These are phyloP conservation scores for Eragrostis nindensis DNA, from an alignment of 176 grass and related monocot species.

Conservation along the genomic window DNA sequence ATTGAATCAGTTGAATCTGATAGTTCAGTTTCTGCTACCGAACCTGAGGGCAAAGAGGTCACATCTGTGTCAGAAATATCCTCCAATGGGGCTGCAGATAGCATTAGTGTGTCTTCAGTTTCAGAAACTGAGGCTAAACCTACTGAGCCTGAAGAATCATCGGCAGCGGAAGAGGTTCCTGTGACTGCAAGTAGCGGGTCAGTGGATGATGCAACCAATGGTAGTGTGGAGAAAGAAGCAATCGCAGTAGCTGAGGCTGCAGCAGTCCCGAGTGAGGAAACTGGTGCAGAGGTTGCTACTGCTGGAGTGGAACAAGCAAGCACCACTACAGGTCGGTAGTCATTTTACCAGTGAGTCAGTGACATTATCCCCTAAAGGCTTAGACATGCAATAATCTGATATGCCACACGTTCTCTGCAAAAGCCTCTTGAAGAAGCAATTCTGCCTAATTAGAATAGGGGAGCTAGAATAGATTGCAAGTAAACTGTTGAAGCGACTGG, in stretches of 20 bases:
- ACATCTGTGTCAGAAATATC: not conserved
- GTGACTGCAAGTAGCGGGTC: slow-evolving; percentile 39
- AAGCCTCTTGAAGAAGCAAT: slow-evolving; percentile 42
- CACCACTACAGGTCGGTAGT: slow-evolving; percentile 64
- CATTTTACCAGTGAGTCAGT: slow-evolving; percentile 35
- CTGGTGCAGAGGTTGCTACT: slow-evolving; percentile 43
- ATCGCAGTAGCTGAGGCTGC: slow-evolving; percentile 26
- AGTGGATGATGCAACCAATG: slow-evolving; percentile 27
- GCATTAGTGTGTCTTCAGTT: slow-evolving; percentile 25
- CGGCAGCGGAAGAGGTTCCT: slow-evolving; percentile 42
- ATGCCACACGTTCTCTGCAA: slow-evolving; percentile 29
- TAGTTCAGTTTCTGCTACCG: slow-evolving; percentile 43
- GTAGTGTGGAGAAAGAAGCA: slow-evolving; percentile 26
- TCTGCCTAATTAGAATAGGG: slow-evolving; percentile 30
- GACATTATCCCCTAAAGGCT: slow-evolving; percentile 39
- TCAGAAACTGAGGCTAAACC: slow-evolving; percentile 35
- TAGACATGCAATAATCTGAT: slow-evolving; percentile 46
- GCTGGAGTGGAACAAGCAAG: slow-evolving; percentile 52
- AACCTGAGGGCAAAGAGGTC: slow-evolving; percentile 41
- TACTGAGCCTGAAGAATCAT: slow-evolving; percentile 36
- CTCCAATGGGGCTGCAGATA: slow-evolving; percentile 39
- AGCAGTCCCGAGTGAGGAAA: slow-evolving; percentile 34
- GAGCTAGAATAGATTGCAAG: slow-evolving; percentile 43
- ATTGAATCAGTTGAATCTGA: slow-evolving; percentile 33
- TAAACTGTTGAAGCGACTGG: slow-evolving; percentile 38